Base-by-base conservation (phyloP, 371 early-diverging fungal species). In the Syncephalastrum contaminatum region DNA sequence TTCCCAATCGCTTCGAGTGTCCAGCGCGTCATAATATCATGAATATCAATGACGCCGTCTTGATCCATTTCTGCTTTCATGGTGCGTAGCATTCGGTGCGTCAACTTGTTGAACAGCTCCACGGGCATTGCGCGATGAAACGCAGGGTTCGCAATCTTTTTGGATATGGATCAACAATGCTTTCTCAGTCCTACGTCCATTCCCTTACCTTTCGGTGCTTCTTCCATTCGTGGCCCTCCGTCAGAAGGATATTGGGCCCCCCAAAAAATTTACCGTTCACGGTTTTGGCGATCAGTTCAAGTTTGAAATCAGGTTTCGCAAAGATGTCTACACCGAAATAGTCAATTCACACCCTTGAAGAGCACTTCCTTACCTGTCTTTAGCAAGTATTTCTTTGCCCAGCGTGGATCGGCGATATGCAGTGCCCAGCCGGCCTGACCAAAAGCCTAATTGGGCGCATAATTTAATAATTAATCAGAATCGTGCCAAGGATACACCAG, bases 111-210 rank as follows among this genome's bases (percentile, higher is more conserved):
- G 47, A 63, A 63, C 4, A 54, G 42, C 16, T 55, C 51, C 20
- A 58, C 63, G 36, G 63, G 63, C 58, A 63, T 58, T 2, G 63
- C 53, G 22, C 63, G 45, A n/a, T 58, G 58, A 30, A 63, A 63
- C 8, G 55, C 63, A 5, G 53, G 60, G 39, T 60, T 54, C 41
- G 50, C 54, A n/a, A 60, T 54, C 60, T 59, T 46, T 44, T 13
- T 12, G 46, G 2, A 19, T 24, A 30, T 1, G 4, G 13, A 39
- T 56, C 39, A 48, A 4, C n/a, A 19, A 21, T 14, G 5, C 18
- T n/a, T 24, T 47, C 47, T 47, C 15, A 19, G 8, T 14, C 1
- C 46, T 19, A 0, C 22, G 19, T 14, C n/a, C n/a, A 4, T 21
- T 7, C n/a, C 19, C 44, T 22, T 27, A 60, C 60, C 60, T 60